Base-by-base conservation (phyloP, 192 early-diverging fungal species). In the Coemansia aciculifera region DNA sequence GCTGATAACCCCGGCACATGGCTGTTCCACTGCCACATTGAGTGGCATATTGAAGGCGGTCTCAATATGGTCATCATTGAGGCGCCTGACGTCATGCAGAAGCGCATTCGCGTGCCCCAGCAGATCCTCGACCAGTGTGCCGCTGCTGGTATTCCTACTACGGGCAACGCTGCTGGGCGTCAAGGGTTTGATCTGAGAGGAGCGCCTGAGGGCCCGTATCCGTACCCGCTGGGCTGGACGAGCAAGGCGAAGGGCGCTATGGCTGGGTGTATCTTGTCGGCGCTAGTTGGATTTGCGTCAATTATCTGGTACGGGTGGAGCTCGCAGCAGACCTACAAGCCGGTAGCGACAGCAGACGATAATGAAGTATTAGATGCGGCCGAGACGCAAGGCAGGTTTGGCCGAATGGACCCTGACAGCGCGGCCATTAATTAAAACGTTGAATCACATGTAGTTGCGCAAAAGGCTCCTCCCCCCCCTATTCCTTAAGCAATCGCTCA, bases 21-120 rank as follows among this genome's bases (percentile, higher is more conserved):
- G 91, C 73, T 92, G 59, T 86, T 94, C 85, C 94, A 95, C 79
- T 96, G 95, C 80, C 95, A 94, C 69, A 78, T 78, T 3, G 76
- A 81, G 37, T 86, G 74, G 78, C 85, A 86, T 38, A 79, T 92
- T 57, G 83, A 87, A 64, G 78, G 87, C 57, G 94, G 94, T 42
- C 85, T 95, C 43, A 89, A 85, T 31, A 86, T 86, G 56, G 77
- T 85, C 7, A 70, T 94, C 67, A 72, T 94, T 54, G 90, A 90
- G 78, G 89, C 89, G n/a, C 91, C 92, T 15, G 86, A 87, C 40
- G 59, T 85, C 24, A 84, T 87, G 69, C 86, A 87, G 66, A 21
- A 84, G 66, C 73, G 71, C 19, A 67, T 86, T 62, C 56, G 63
- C 10, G 83, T 90, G 42, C 89, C 89, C 23, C 77, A 86, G 63